A percentile compares a stretch with the other conserved stretches of the same genome.
Evolutionary conservation across 2,329 filamentous ascomycete genomes (phyloP).

Genomic region (Sarocladium kiliense): DNA sequence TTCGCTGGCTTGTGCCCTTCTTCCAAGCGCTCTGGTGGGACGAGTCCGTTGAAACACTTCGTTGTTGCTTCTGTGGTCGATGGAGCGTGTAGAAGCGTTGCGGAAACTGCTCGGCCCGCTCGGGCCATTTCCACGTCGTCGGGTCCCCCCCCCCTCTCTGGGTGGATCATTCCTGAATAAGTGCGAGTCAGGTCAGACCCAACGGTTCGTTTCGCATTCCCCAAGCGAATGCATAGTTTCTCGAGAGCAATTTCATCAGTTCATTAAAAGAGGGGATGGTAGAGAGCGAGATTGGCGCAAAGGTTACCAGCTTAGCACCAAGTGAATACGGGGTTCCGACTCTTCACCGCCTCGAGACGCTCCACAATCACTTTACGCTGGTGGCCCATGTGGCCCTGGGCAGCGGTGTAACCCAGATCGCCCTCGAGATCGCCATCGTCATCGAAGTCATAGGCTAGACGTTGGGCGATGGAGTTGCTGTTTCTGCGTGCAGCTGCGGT

Average conservation of each 20-base stretch:
- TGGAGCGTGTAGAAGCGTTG: neutral
- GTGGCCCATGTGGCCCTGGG: conserved; percentile 88
- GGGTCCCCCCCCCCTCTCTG: neutral
- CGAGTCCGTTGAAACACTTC: neutral
- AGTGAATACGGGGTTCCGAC: conserved; percentile 90
- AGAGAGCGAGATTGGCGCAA: conserved; percentile 3
- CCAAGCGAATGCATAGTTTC: neutral
- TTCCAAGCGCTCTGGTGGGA: neutral
- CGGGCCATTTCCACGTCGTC: conserved; percentile 6
- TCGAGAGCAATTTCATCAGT: conserved; percentile 5
- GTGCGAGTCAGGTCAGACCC: neutral
- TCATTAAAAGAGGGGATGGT: conserved; percentile 4
- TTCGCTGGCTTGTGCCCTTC: no score
- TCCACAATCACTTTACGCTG: conserved; percentile 95
- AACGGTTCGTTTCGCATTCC: neutral
- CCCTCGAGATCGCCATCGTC: conserved; percentile 74
- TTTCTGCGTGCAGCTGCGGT: conserved; percentile 41
- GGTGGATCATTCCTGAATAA: neutral
- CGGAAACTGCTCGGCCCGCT: neutral
- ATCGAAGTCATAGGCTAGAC: conserved; percentile 46
- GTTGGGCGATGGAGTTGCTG: conserved; percentile 47
- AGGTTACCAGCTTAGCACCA: conserved; percentile 72
- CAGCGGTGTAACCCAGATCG: conserved; percentile 89
- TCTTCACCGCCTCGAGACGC: conserved; percentile 91
- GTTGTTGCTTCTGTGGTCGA: neutral